phyloP scores from a whole-genome alignment of 306 rosid genomes.

The Inga leiocalycina region DNA sequence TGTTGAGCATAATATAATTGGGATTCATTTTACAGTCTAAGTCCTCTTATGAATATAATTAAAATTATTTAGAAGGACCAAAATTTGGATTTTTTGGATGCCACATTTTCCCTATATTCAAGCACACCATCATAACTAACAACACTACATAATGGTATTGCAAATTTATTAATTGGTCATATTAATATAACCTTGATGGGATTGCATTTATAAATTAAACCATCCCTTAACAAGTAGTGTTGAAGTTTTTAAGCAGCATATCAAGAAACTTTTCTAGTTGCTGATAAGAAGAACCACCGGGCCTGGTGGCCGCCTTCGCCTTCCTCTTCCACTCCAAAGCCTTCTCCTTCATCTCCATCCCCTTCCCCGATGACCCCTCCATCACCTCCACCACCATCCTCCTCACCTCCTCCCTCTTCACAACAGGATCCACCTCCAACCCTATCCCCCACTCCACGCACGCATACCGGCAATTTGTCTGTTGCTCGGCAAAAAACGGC shows the following conservation, averaged over 20 bases:
- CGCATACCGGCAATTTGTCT: conserved; percentile 24
- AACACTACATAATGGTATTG: not conserved
- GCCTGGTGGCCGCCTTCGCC: not conserved
- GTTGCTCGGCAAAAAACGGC: conserved; percentile 38
- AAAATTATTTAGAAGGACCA: not conserved
- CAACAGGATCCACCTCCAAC: not conserved
- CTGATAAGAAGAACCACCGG: conserved; percentile 14
- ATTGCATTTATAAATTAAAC: not conserved
- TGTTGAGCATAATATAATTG: no score
- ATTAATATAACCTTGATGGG: not conserved
- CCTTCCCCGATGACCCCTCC: not conserved
- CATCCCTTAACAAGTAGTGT: not conserved
- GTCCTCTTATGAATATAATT: no score
- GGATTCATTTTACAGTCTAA: not conserved
- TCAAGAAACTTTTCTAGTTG: not conserved
- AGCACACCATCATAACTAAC: not conserved
- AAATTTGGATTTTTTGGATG: not conserved
- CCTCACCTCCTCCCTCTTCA: conserved; percentile 16
- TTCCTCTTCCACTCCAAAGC: conserved; percentile 20
- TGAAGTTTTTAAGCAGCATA: not conserved
- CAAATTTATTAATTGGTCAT: no score
- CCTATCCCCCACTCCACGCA: conserved; percentile 31
- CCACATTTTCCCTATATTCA: not conserved
- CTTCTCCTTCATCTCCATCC: conserved; percentile 14
- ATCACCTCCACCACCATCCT: conserved; percentile 16